Base-by-base conservation (phyloP, 208 protist species). In the Wallacemonas collosoma region DNA sequence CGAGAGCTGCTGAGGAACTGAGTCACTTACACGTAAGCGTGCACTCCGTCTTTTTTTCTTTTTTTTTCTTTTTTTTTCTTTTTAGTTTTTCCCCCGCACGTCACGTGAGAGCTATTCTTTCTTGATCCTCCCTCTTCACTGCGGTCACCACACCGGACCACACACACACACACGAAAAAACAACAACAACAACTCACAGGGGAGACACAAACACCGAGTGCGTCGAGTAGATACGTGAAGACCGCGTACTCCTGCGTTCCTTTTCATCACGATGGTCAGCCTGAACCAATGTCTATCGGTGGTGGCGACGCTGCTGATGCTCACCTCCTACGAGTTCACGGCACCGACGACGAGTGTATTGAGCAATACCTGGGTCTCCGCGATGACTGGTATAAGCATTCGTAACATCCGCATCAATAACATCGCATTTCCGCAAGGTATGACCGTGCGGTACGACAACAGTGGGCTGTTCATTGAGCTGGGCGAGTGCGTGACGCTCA, bases 321-420 rank as follows among this genome's bases (percentile, higher is more conserved):
- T 65, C 11, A n/a, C 60, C 0, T 35, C 60, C 11, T 65, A 65
- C 43, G 40, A 65, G 40, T 65, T 65, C 60, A 65, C 60, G 38
- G 40, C 60, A 3, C 60, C 60, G 7, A 39, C 60, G 41, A 65
- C 60, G 38, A 45, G 43, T 36, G 60, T 65, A 11, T 17, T 65
- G 60, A 36, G 60, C 38, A 65, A 65, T 41, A 51, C 4, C 12
- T 65, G 60, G 60, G 60, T 65, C 4, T 53, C 11, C 40, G 60
- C 60, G 40, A 65, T 53, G 41, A 51, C 60, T 17, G 43, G 11
- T 15, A 36, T 44, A 38, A 65, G 43, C 38, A 65, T 65, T 17
- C 38, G 60, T 12, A 65, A 65, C 45, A 65, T 65, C 15, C 60
- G 60, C 60, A 65, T 65, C 11, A 45, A 65, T n/a, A 53, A 4